Conservation (phyloP, 1,139 yeast species). For the Suhomyces bolitotheri region DNA sequence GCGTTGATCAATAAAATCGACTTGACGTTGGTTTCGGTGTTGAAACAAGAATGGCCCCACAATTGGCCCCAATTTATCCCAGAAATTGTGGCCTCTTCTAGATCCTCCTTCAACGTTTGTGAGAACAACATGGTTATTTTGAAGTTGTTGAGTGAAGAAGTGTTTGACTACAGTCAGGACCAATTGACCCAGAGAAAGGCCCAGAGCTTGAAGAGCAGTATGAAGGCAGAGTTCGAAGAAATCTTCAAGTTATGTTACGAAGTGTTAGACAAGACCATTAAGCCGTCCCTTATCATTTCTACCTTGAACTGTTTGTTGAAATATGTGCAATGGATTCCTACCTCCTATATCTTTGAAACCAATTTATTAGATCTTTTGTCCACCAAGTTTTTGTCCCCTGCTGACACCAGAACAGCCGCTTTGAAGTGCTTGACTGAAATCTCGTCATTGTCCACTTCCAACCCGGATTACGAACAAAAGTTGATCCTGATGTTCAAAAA, state of each 20-base stretch:
- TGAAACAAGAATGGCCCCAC: slow-evolving; percentile 98
- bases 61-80: slow-evolving; percentile 98
- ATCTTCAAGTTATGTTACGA: slow-evolving; percentile 91
- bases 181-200: slow-evolving; percentile 97
- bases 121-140: slow-evolving; percentile 95
- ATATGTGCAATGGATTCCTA: slow-evolving; percentile 94
- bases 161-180: slow-evolving; percentile 90
- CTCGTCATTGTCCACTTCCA: slow-evolving; percentile 58
- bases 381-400: slow-evolving; percentile 72
- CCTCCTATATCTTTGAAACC: slow-evolving; percentile 86
- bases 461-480: slow-evolving; percentile 62
- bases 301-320: slow-evolving; percentile 81
- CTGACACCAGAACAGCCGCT: slow-evolving; percentile 79
- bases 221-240: slow-evolving; percentile 89
- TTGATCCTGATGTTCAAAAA: slow-evolving; percentile 71
- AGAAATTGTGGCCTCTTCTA: slow-evolving; percentile 82
- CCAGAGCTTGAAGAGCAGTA: slow-evolving; percentile 72
- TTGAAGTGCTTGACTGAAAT: slow-evolving; percentile 93
- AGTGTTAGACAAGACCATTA: slow-evolving; percentile 83
- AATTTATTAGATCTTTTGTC: slow-evolving; percentile 71
- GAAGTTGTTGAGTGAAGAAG: slow-evolving; percentile 88
- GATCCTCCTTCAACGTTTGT: slow-evolving; percentile 88
- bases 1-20: slow-evolving; percentile 92
- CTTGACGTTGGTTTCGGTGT: slow-evolving; percentile 86
- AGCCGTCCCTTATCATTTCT: slow-evolving; percentile 79